These are phyloP conservation scores for Colletotrichum somersetense DNA, from an alignment of 2,329 filamentous ascomycete genomes.

Conservation along the genomic window DNA sequence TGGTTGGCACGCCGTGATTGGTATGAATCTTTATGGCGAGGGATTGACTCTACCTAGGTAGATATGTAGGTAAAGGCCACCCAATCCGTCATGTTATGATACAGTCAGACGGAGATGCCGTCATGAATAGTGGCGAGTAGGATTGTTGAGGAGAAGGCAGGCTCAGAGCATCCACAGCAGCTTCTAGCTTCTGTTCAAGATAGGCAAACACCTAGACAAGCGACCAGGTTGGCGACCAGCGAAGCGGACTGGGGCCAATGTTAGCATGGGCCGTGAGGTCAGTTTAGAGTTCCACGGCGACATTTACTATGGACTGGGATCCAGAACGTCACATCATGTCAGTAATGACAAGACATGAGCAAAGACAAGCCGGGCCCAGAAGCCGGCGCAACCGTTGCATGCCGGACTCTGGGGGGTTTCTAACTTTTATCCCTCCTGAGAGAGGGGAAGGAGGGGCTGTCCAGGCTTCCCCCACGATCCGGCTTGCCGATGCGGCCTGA, in stretches of 20 bases:
- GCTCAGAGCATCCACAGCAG: not conserved
- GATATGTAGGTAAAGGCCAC: not conserved
- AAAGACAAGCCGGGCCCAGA: not conserved
- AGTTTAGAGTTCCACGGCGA: slow-evolving; percentile 18
- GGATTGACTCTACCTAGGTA: no score
- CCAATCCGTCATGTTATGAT: no score
- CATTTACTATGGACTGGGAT: not conserved
- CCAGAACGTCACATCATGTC: not conserved
- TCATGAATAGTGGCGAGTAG: not conserved
- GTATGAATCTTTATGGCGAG: not conserved
- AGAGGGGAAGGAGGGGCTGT: not conserved
- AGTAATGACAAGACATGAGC: not conserved
- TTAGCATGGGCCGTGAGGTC: not conserved
- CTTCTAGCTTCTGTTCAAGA: not conserved
- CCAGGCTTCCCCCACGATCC: not conserved
- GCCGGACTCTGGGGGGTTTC: no score
- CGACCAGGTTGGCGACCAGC: no score
- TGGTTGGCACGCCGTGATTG: not conserved
- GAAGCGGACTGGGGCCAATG: not conserved
- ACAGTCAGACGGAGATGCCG: not conserved
- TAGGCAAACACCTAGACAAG: no score
- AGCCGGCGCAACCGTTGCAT: not conserved
- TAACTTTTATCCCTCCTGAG: not conserved
- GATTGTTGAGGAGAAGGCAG: not conserved
- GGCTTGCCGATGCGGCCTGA: not conserved